phyloP scores from a whole-genome alignment of 306 rosid species.

The Purshia tridentata region DNA sequence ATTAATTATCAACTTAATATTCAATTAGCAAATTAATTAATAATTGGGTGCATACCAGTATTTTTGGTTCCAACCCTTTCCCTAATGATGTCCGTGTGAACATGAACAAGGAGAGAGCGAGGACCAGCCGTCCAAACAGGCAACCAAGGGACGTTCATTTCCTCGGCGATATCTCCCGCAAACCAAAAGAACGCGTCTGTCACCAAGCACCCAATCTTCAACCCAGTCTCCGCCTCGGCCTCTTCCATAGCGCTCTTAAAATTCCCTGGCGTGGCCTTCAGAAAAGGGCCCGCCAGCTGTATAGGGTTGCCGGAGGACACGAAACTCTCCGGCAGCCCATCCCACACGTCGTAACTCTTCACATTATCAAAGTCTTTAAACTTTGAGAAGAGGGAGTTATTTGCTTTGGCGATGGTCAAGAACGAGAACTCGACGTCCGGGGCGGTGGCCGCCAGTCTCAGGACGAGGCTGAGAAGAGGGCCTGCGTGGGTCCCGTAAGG shows the following conservation, averaged over 20 bases:
- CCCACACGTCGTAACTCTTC: conserved; percentile 37
- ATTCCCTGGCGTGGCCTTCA: conserved; percentile 40
- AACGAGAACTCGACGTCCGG: conserved; percentile 48
- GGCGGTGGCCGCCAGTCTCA: conserved; percentile 36
- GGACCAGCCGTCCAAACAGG: conserved; percentile 82
- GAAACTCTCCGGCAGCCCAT: conserved; percentile 54
- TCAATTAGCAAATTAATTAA: too few relatives aligned
- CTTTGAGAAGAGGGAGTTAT: conserved; percentile 26
- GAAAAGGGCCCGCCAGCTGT: conserved; percentile 35
- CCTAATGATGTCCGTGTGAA: conserved; percentile 33
- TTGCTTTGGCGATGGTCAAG: conserved; percentile 44
- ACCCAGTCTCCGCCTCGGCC: conserved; percentile 37
- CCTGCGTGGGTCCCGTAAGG: conserved; percentile 74
- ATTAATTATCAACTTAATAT: too few relatives aligned
- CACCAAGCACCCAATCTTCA: conserved; percentile 48
- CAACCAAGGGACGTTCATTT: conserved; percentile 57
- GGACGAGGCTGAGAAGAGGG: conserved; percentile 50
- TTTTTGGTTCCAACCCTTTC: conserved; percentile 24
- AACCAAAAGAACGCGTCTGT: conserved; percentile 73
- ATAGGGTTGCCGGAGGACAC: conserved; percentile 21
- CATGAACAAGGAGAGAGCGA: conserved; percentile 48
- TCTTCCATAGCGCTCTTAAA: conserved; percentile 30
- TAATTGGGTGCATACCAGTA: too few relatives aligned
- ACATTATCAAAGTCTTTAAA: conserved; percentile 14
- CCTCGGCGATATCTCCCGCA: conserved; percentile 48